Conservation (phyloP, 208 protist genomes). For the Acanthamoeba divionensis region DNA sequence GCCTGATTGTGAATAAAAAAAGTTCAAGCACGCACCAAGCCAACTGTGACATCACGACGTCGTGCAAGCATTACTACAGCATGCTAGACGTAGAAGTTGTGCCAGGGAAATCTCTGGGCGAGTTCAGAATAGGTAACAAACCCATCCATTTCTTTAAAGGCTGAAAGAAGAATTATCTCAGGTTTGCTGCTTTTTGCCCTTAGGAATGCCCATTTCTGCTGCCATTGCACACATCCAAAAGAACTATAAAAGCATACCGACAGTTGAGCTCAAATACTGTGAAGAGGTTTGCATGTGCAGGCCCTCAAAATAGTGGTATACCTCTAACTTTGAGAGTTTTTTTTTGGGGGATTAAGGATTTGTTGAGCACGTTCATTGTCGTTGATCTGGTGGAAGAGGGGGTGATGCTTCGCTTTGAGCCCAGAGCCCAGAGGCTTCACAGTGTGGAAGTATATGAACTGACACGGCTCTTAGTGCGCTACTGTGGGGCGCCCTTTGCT, state of each 20-base stretch:
- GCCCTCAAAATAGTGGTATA: background rate
- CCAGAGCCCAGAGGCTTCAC: slow-evolving; percentile 16
- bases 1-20: too few relatives aligned
- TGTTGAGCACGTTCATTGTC: slow-evolving; percentile 17
- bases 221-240: slow-evolving; percentile 39
- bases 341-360: background rate
- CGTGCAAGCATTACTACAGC: too few relatives aligned
- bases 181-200: background rate
- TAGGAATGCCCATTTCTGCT: slow-evolving; percentile 37
- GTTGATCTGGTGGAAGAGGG: slow-evolving; percentile 31
- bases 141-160: too few relatives aligned
- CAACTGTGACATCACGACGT: too few relatives aligned
- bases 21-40: too few relatives aligned
- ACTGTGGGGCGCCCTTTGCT: slow-evolving; percentile 7
- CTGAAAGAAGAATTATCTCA: too few relatives aligned
- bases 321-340: background rate
- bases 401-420: slow-evolving; percentile 13
- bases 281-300: slow-evolving; percentile 15
- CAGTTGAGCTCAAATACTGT: slow-evolving; percentile 36
- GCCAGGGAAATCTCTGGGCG: slow-evolving; percentile 10
- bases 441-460: slow-evolving; percentile 30
- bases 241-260: slow-evolving; percentile 26
- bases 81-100: slow-evolving; percentile 32
- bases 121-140: slow-evolving; percentile 16
- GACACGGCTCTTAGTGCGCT: background rate